Conservation (phyloP, 2,329 filamentous ascomycete genomes). For the Aspergillus sp. region DNA sequence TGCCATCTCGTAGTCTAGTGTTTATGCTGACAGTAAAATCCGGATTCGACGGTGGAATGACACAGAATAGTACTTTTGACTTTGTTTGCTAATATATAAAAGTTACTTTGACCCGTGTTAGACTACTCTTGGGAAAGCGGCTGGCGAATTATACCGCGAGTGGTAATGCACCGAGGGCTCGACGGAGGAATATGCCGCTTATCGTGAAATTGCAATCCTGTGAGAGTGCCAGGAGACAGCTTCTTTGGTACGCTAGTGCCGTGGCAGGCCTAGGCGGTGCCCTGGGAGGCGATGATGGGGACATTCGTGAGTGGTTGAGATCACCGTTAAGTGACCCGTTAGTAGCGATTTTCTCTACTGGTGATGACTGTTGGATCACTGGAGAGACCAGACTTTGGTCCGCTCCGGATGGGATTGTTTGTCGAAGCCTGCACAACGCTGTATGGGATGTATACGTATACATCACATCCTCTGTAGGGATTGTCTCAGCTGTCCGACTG, state of each 20-base stretch:
- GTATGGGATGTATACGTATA: too few relatives aligned
- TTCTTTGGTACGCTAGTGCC: neutral
- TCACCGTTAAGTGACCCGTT: neutral
- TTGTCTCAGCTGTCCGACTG: too few relatives aligned
- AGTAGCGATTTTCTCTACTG: too few relatives aligned
- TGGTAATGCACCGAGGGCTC: neutral
- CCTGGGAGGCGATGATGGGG: neutral
- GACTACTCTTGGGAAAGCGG: neutral
- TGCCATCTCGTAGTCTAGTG: neutral
- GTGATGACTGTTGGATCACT: too few relatives aligned
- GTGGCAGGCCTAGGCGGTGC: neutral
- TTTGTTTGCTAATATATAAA: too few relatives aligned
- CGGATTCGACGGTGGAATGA: neutral
- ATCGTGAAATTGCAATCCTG: neutral
- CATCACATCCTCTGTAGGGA: too few relatives aligned
- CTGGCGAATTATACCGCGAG: too few relatives aligned
- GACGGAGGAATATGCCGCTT: neutral
- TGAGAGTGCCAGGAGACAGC: neutral
- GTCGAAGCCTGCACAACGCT: neutral
- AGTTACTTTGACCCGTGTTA: neutral
- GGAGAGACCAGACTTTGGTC: neutral
- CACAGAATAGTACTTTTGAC: neutral
- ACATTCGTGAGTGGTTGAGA: neutral
- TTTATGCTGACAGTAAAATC: too few relatives aligned
- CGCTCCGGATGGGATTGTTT: neutral